Evolutionary conservation across 108 stramenopile species (phyloP), one percentile per base, ranked within the genome.

Genomic region (Bacterosira constricta): DNA sequence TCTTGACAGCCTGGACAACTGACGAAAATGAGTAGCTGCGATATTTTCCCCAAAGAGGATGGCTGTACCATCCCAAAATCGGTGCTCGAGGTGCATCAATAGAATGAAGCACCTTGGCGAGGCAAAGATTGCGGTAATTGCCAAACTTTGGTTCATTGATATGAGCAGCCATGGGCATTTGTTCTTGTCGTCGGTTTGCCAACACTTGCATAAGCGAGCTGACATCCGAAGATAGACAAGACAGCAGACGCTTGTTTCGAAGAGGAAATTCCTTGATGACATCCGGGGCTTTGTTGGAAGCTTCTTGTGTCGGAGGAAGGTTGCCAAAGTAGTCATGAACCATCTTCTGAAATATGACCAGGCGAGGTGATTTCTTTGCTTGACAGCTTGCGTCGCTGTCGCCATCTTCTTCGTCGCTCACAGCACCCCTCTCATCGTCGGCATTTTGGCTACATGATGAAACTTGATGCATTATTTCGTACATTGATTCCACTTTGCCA

Each of bases 41-140:
- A 75, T 76, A 90, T 62, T 88, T 89, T 9, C 90, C 93, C 81
- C 87, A 94, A 1, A 93, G 55, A 34, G 78, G 76, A 66, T 90
- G 87, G 26, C 46, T 60, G 9, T 81, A 78, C 60, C 85, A 87
- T 25, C 49, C 26, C 23, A 52, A 58, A 34, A 82, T 59, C n/a
- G 85, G 85, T 27, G 81, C 66, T 0, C 85, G 70, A 31, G 87
- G 80, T 1, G 89, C 58, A 52, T 84, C 90, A 9, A 93, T 87
- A 6, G 85, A 90, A 74, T 96, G 92, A 12, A 96, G 71, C 27
- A 93, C 79, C 67, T 93, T 93, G 0, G 95, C 76, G 36, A 88
- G 49, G 25, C 80, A 80, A 15, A 90, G 69, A 12, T 87, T 70
- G 23, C 86, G 83, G 75, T 95, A 95, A 62, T 92, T 91, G 5